Evolutionary conservation across 2,329 filamentous ascomycete genomes (phyloP).

Genomic region (Clarireedia paspali): DNA sequence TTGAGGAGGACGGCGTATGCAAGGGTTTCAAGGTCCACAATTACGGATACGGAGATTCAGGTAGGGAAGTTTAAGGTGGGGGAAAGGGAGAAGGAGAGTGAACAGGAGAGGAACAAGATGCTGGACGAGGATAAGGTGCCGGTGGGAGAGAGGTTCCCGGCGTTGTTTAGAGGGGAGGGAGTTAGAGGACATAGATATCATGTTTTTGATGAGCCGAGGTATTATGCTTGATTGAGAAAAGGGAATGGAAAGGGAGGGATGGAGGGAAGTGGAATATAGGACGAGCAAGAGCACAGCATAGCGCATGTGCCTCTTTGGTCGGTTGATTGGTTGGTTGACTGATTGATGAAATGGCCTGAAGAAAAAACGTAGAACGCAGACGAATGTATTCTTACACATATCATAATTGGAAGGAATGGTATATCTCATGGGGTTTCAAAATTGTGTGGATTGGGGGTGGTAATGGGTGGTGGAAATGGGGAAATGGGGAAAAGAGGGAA

Average conservation of each 20-base stretch:
- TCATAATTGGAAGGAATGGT: background rate
- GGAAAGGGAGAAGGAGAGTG: constrained; percentile 52
- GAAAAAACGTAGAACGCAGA: too few species aligned
- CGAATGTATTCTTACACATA: background rate
- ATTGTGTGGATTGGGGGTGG: too few species aligned
- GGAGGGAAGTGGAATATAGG: too few species aligned
- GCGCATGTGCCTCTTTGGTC: too few species aligned
- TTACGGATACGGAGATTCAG: constrained; percentile 96
- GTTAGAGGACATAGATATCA: constrained; percentile 89
- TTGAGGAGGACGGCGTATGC: constrained; percentile 83
- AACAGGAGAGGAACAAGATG: constrained; percentile 47
- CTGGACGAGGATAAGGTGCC: constrained; percentile 68
- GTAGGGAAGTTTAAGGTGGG: constrained; percentile 92
- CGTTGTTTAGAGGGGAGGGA: constrained; percentile 74
- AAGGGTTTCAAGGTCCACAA: constrained; percentile 77
- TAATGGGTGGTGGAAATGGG: background rate
- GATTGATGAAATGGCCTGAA: too few species aligned
- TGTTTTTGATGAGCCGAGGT: constrained; percentile 87
- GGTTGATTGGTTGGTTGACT: too few species aligned
- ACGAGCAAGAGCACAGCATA: too few species aligned
- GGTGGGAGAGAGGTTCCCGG: constrained; percentile 73
- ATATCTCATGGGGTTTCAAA: background rate
- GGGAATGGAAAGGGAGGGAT: too few species aligned
- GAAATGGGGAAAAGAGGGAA: background rate
- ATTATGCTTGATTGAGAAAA: constrained; percentile 36